Evolutionary conservation across 1,284 basidiomycete genomes (phyloP).

Genomic region (Ganoderma meredithae): DNA sequence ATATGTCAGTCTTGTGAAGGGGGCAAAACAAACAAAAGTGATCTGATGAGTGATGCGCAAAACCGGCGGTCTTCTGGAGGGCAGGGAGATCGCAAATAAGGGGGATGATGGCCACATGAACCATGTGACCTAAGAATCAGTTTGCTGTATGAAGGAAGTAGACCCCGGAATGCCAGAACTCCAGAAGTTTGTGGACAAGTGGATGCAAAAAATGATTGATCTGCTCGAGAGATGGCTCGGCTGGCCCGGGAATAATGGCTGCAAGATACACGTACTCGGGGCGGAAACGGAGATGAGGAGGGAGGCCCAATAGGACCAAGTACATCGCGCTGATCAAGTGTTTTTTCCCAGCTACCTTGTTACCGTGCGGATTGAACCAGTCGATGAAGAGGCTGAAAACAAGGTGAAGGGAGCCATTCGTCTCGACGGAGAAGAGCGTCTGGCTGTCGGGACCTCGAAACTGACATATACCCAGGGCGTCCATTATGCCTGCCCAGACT

Average conservation of each 20-base stretch:
- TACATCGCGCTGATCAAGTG: constrained; percentile 33
- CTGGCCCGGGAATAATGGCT: constrained; percentile 34
- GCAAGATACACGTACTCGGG: constrained; percentile 38
- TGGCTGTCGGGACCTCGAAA: constrained; percentile 20
- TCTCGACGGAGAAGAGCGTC: constrained; percentile 15
- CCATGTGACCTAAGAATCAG: constrained; percentile 14
- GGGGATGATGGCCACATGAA: constrained; percentile 29
- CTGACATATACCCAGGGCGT: neutral
- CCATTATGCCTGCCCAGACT: constrained; percentile 12
- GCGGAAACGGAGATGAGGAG: constrained; percentile 32
- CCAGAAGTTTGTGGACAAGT: constrained; percentile 34
- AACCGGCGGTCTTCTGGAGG: no score
- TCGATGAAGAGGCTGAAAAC: constrained; percentile 40
- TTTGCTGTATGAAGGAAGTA: constrained; percentile 17
- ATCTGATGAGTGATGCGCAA: constrained; percentile 16
- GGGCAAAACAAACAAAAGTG: constrained; percentile 33
- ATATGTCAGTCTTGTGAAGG: neutral
- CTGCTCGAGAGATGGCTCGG: constrained; percentile 24
- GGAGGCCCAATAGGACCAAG: constrained; percentile 34
- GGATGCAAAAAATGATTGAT: constrained; percentile 35
- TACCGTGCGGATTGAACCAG: constrained; percentile 40
- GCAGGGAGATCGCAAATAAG: constrained; percentile 28
- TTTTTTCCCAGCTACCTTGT: constrained; percentile 37
- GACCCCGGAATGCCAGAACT: constrained; percentile 28
- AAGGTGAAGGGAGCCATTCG: constrained; percentile 21